These are phyloP conservation scores for Gossypium raimondii DNA, from an alignment of 345 rosid species.

Conservation along the genomic window DNA sequence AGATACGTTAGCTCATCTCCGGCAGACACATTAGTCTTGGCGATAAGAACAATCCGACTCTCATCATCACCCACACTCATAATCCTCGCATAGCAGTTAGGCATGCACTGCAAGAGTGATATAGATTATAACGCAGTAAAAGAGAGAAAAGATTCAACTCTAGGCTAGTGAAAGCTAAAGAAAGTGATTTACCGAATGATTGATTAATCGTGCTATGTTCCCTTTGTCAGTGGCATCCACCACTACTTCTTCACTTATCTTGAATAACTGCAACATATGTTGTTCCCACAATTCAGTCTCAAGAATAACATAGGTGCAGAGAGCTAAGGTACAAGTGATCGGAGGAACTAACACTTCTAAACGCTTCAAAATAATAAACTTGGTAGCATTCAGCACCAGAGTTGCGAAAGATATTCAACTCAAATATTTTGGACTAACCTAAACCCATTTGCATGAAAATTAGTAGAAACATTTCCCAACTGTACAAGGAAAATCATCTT, in stretches of 20 bases:
- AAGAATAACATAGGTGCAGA: not conserved
- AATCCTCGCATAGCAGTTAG: constrained; percentile 97
- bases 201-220: constrained; percentile 90
- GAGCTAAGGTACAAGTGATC: not conserved
- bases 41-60: constrained; percentile 89
- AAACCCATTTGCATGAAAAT: not conserved
- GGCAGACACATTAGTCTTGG: constrained; percentile 70
- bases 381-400: too few species aligned
- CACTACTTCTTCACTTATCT: constrained; percentile 98
- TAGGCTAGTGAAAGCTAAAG: not conserved
- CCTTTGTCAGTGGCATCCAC: constrained; percentile 99
- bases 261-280: constrained; percentile 64
- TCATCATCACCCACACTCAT: constrained; percentile 96
- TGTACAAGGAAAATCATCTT: constrained; percentile 24
- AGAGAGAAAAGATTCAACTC: not conserved
- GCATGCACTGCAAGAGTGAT: constrained; percentile 65
- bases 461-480: not conserved
- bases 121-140: too few species aligned
- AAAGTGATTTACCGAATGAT: constrained; percentile 73
- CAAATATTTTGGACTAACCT: not conserved
- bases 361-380: not conserved
- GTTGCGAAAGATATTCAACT: too few species aligned
- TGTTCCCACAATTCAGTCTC: not conserved
- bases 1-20: constrained; percentile 92
- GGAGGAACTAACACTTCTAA: not conserved